Percentiles rank a stretch among this genome's conserved stretches.
Evolutionary conservation across 148 eudicot genomes (phyloP).

Genomic region (Camellia granthamiana): DNA sequence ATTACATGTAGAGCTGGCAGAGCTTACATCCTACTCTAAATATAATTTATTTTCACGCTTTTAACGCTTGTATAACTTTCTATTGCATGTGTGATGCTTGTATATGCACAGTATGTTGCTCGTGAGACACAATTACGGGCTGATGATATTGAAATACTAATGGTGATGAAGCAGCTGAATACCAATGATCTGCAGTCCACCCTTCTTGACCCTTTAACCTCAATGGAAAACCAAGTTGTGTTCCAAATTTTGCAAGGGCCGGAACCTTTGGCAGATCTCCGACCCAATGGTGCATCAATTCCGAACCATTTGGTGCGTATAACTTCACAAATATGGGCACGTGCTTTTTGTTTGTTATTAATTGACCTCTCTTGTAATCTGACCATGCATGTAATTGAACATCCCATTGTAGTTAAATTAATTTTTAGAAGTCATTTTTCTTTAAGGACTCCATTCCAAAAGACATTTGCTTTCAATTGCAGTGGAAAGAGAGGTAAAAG

Average conservation of each 20-base stretch:
- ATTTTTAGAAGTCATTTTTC: no score
- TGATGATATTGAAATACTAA: constrained; percentile 25
- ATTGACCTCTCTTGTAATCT: neutral
- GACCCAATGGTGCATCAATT: constrained; percentile 14
- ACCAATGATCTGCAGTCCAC: constrained; percentile 1
- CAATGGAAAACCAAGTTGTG: constrained; percentile 10
- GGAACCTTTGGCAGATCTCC: constrained; percentile 18
- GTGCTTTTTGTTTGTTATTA: neutral
- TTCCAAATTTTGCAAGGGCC: constrained; percentile 18
- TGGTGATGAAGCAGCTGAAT: constrained; percentile 14
- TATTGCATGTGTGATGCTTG: constrained; percentile 1
- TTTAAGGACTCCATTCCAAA: no score
- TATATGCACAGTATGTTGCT: constrained; percentile 29
- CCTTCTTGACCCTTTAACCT: constrained; percentile 11
- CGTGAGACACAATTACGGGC: constrained; percentile 12
- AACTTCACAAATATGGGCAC: neutral
- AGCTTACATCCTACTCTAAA: neutral
- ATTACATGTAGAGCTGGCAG: neutral
- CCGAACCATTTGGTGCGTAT: constrained; percentile 19
- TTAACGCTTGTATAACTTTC: neutral
- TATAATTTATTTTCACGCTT: neutral
- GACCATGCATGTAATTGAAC: no score
- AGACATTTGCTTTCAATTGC: neutral
- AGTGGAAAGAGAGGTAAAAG: neutral
- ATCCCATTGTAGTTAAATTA: no score